phyloP scores from a whole-genome alignment of 768 basidiomycete genomes.

The Russula olivacea region DNA sequence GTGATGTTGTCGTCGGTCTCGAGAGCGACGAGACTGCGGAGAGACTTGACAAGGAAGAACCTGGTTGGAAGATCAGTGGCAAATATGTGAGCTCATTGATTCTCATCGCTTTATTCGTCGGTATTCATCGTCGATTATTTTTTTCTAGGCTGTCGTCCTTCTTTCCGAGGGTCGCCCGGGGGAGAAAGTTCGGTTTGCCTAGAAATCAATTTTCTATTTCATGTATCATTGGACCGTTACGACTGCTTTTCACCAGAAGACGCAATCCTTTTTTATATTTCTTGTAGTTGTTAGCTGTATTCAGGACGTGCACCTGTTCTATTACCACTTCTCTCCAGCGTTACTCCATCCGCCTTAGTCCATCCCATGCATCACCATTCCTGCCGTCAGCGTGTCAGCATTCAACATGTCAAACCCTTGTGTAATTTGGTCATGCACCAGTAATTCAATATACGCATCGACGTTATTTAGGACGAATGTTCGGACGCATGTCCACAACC shows the following conservation, averaged over 20 bases:
- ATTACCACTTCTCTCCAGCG: not conserved
- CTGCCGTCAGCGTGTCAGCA: not conserved
- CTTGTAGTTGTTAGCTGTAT: constrained; percentile 19
- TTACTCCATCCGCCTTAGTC: not conserved
- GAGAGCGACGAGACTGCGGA: constrained; percentile 71
- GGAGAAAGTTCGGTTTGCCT: constrained; percentile 78
- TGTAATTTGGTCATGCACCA: constrained; percentile 11
- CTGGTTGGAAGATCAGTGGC: constrained; percentile 95
- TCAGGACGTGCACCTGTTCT: not conserved
- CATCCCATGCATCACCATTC: constrained; percentile 7
- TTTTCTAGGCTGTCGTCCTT: constrained; percentile 73
- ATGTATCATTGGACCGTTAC: not conserved
- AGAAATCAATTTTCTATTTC: not conserved
- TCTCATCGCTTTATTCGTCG: not conserved
- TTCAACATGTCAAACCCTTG: not conserved
- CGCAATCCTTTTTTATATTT: constrained; percentile 16
- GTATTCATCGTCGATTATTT: constrained; percentile 6
- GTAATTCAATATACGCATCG: not conserved
- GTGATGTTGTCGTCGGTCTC: constrained; percentile 88
- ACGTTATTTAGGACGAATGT: not conserved
- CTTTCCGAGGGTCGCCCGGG: constrained; percentile 85
- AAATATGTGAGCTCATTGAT: constrained; percentile 70
- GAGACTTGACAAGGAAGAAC: constrained; percentile 74
- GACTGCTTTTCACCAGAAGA: not conserved
- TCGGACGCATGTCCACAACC: not conserved